A percentile compares a stretch with the other conserved stretches of the same genome.
Evolutionary conservation across 441 rosid species (phyloP).

Genomic region (Arabidopsis hybrid): DNA sequence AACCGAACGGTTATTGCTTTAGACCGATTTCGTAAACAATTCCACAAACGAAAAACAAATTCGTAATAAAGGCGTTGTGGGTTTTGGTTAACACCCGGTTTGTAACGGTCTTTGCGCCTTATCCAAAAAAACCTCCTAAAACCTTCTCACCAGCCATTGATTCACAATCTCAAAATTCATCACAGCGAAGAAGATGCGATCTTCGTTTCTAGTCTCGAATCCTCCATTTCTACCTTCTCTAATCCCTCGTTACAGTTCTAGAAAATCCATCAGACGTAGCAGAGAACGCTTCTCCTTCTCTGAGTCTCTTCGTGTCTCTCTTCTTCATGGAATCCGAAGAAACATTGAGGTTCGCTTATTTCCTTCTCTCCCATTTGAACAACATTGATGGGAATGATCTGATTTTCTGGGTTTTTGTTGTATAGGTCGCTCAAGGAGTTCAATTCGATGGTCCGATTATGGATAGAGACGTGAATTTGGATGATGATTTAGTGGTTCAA

Average conservation of each 20-base stretch:
- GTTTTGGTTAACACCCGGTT: slow-evolving; percentile 8
- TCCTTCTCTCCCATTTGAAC: background rate
- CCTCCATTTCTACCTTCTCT: slow-evolving; percentile 40
- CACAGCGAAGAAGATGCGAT: slow-evolving; percentile 20
- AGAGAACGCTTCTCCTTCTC: slow-evolving; percentile 40
- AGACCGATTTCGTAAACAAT: too few relatives aligned
- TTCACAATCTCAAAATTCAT: background rate
- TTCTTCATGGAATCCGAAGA: slow-evolving; percentile 22
- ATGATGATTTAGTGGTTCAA: slow-evolving; percentile 63
- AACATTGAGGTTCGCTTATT: slow-evolving; percentile 19
- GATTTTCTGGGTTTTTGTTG: slow-evolving; percentile 5
- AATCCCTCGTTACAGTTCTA: slow-evolving; percentile 27
- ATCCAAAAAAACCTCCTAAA: slow-evolving; percentile 33
- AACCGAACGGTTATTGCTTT: too few relatives aligned
- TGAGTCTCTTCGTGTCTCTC: slow-evolving; percentile 38
- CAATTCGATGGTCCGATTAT: slow-evolving; percentile 70
- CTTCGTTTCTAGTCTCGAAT: slow-evolving; percentile 32
- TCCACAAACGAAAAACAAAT: too few relatives aligned
- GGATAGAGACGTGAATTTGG: slow-evolving; percentile 49
- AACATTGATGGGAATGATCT: background rate
- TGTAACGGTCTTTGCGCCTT: slow-evolving; percentile 27
- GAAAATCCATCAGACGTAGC: slow-evolving; percentile 29
- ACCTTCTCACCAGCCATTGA: slow-evolving; percentile 21
- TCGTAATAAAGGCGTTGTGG: background rate
- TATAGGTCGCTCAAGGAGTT: slow-evolving; percentile 55